Conservation (phyloP, 2,329 filamentous ascomycete species). For the Rhinocladiella similis region DNA sequence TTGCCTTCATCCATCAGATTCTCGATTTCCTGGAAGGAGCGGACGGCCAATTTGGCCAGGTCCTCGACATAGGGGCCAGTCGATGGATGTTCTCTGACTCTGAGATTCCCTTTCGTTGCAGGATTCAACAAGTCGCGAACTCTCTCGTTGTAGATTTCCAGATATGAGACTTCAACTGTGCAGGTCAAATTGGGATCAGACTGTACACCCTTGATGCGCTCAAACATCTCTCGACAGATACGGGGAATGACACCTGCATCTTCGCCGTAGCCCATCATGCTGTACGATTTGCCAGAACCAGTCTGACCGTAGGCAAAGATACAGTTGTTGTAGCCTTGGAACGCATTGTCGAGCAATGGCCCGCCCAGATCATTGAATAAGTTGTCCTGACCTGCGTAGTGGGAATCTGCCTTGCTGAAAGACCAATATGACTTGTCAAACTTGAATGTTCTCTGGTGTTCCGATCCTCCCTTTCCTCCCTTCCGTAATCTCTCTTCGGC, state of each 20-base stretch:
- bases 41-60: slow-evolving; percentile 89
- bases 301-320: slow-evolving; percentile 99
- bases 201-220: slow-evolving; percentile 70
- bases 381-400: slow-evolving; percentile 87
- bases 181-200: slow-evolving; percentile 78
- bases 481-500: slow-evolving; percentile 54
- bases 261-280: slow-evolving; percentile 99
- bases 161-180: slow-evolving; percentile 95
- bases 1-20: slow-evolving; percentile 99
- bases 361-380: slow-evolving; percentile 85
- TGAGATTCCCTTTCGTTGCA: slow-evolving; percentile 91
- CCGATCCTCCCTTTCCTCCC: slow-evolving; percentile 47
- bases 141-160: slow-evolving; percentile 98
- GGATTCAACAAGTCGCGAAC: slow-evolving; percentile 95
- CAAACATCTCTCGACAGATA: slow-evolving; percentile 98
- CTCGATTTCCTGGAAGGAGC: slow-evolving; percentile 93
- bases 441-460: slow-evolving; percentile 80
- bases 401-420: slow-evolving; percentile 76
- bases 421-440: slow-evolving; percentile 99
- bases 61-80: slow-evolving; percentile 98
- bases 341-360: slow-evolving; percentile 94
- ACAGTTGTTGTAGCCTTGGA: slow-evolving; percentile 98
- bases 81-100: slow-evolving; percentile 95
- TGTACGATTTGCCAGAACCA: slow-evolving; percentile 97
- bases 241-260: slow-evolving; percentile 94